phyloP scores from a whole-genome alignment of 768 basidiomycete species.

The Sarcodon aspratus region DNA sequence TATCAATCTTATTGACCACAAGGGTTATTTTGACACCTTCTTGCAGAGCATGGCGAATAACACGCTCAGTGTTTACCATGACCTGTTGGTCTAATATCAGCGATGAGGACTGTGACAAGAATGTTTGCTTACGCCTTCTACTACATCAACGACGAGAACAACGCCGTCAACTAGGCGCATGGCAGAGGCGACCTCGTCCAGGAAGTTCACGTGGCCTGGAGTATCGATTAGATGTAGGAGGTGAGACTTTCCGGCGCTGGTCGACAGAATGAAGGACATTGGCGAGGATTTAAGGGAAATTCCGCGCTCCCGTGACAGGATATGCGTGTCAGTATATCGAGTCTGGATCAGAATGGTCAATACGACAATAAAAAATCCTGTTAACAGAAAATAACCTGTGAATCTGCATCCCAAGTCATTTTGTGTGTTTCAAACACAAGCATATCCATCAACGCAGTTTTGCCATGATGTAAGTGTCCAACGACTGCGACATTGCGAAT shows the following conservation, averaged over 20 bases:
- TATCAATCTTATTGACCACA: slow-evolving; percentile 96
- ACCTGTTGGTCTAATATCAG: slow-evolving; percentile 33
- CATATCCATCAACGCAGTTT: slow-evolving; percentile 96
- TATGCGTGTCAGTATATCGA: slow-evolving; percentile 94
- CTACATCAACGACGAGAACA: slow-evolving; percentile 91
- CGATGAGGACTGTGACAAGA: slow-evolving; percentile 1
- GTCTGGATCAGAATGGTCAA: slow-evolving; percentile 32
- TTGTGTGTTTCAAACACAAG: slow-evolving; percentile 95
- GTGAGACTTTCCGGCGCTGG: slow-evolving; percentile 85
- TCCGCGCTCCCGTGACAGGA: slow-evolving; percentile 76
- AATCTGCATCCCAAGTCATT: slow-evolving; percentile 86
- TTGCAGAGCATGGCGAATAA: slow-evolving; percentile 83
- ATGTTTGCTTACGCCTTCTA: slow-evolving; percentile 72
- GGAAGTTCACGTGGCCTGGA: slow-evolving; percentile 96
- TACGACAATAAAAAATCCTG: slow-evolving; percentile 10
- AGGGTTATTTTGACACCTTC: slow-evolving; percentile 85
- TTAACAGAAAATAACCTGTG: slow-evolving; percentile 37
- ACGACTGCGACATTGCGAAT: slow-evolving; percentile 94
- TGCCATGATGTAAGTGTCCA: slow-evolving; percentile 96
- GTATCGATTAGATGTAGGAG: slow-evolving; percentile 93
- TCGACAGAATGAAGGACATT: slow-evolving; percentile 84
- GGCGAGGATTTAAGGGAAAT: slow-evolving; percentile 97
- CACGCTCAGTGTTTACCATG: slow-evolving; percentile 86
- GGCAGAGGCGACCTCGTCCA: slow-evolving; percentile 91
- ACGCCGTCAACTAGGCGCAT: slow-evolving; percentile 87